These are phyloP conservation scores for Aspergillus sclerotioniger DNA, from an alignment of 495 filamentous ascomycete species.

Conservation along the genomic window DNA sequence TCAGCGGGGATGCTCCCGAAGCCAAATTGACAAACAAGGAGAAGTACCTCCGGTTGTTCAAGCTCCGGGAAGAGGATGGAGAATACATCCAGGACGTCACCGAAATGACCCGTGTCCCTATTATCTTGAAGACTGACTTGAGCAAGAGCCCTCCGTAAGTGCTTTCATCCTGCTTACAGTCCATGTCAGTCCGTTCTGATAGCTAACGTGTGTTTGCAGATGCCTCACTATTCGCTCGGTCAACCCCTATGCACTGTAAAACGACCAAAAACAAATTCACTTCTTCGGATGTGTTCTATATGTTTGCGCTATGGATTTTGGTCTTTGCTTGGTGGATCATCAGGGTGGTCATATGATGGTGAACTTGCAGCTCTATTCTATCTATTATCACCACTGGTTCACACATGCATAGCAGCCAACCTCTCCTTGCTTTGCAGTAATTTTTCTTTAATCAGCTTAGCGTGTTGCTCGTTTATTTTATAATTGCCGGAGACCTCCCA, in stretches of 20 bases:
- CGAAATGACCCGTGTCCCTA: constrained; percentile 94
- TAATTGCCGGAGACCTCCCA: constrained; percentile 15
- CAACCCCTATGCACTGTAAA: constrained; percentile 89
- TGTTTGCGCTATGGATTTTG: constrained; percentile 19
- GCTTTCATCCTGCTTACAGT: constrained; percentile 10
- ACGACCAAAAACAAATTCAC: constrained; percentile 16
- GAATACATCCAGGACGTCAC: constrained; percentile 97
- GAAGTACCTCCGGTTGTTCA: constrained; percentile 89
- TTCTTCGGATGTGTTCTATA: constrained; percentile 25
- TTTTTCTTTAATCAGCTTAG: constrained; percentile 29
- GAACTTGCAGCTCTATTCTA: constrained; percentile 30
- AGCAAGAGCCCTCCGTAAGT: constrained; percentile 98
- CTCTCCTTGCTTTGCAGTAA: constrained; percentile 10
- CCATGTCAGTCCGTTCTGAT: constrained; percentile 3
- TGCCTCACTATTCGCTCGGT: constrained; percentile 96
- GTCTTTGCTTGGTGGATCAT: constrained; percentile 12
- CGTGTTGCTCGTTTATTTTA: constrained; percentile 22
- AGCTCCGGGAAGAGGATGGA: constrained; percentile 85
- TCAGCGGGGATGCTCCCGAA: constrained; percentile 66
- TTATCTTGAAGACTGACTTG: constrained; percentile 96
- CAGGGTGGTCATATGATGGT: constrained; percentile 13
- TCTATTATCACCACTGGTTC: constrained; percentile 20
- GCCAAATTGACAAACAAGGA: constrained; percentile 87
- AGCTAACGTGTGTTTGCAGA: constrained; percentile 43
- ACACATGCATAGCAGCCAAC: constrained; percentile 6